These are phyloP conservation scores for Agaricus subrufescens DNA, from an alignment of 768 basidiomycete genomes.

Conservation along the genomic window DNA sequence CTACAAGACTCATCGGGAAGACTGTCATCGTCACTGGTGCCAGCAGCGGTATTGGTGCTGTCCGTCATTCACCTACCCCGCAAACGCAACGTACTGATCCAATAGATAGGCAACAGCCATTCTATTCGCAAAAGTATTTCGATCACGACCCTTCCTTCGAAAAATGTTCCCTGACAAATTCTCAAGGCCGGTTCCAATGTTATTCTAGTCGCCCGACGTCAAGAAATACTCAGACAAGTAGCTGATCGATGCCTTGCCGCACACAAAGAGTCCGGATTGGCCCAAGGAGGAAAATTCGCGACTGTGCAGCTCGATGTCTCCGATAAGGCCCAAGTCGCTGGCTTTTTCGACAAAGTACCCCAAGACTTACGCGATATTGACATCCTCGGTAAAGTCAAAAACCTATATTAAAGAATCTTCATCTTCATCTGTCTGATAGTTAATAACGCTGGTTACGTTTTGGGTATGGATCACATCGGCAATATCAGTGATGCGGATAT, in stretches of 20 bases:
- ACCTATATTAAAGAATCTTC: neutral
- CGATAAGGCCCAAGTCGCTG: constrained; percentile 66
- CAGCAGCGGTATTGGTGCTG: constrained; percentile 86
- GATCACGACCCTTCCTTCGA: neutral
- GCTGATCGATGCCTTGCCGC: constrained; percentile 62
- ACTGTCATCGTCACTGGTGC: constrained; percentile 89
- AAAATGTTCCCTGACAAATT: neutral
- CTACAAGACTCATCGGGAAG: constrained; percentile 75
- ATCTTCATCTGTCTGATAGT: constrained; percentile 24
- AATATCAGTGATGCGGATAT: constrained; percentile 73
- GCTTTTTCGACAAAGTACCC: constrained; percentile 69
- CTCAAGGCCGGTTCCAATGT: constrained; percentile 80
- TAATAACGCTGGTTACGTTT: constrained; percentile 82
- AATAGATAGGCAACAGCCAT: constrained; percentile 70
- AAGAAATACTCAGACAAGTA: constrained; percentile 68
- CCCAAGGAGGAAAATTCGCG: constrained; percentile 75
- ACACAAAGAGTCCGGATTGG: constrained; percentile 66
- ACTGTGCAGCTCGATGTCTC: constrained; percentile 74
- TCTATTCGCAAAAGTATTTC: constrained; percentile 76
- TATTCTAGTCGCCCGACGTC: constrained; percentile 77
- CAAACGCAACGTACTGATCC: neutral
- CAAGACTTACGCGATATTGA: constrained; percentile 69
- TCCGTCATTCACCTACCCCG: constrained; percentile 29
- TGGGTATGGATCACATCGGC: constrained; percentile 84
- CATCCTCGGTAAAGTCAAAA: constrained; percentile 60